A percentile compares a stretch with the other conserved stretches of the same genome.
phyloP scores from a whole-genome alignment of 2,329 filamentous ascomycete genomes.

The Rutstroemia sp. region DNA sequence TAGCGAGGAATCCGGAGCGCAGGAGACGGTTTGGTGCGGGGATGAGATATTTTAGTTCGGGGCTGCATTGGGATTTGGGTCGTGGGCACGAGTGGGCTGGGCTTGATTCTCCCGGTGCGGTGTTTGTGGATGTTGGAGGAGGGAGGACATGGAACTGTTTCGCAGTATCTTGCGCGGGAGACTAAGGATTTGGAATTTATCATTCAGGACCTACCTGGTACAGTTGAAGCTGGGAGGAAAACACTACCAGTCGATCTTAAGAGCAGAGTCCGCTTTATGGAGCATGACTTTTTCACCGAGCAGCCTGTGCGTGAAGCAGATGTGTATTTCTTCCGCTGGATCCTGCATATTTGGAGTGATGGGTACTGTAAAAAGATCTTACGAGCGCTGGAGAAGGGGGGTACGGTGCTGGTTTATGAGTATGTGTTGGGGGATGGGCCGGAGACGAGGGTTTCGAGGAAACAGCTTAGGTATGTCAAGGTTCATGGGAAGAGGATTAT shows the following conservation, averaged over 20 bases:
- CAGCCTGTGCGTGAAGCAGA: not conserved
- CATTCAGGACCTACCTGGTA: not conserved
- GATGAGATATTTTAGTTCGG: conserved; percentile 2
- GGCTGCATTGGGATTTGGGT: not conserved
- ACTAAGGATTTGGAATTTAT: not conserved
- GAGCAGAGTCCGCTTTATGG: not conserved
- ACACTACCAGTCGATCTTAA: not conserved
- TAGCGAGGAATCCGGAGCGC: not conserved
- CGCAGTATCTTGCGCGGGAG: not conserved
- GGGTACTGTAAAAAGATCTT: not conserved
- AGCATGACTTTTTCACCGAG: not conserved
- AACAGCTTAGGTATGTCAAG: not conserved
- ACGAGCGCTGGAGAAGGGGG: not conserved
- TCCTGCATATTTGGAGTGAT: not conserved
- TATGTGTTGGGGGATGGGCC: not conserved
- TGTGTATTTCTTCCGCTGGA: not conserved
- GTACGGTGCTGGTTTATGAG: not conserved
- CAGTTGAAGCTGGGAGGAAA: not conserved
- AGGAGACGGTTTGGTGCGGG: not conserved
- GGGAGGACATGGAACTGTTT: not conserved
- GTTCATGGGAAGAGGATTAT: not conserved
- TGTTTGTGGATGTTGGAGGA: conserved; percentile 3
- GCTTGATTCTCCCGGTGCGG: not conserved
- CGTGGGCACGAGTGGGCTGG: not conserved
- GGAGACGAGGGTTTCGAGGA: not conserved